Percentiles rank a stretch among this genome's conserved stretches.
These are phyloP conservation scores for Tympanopsis confertula DNA, from an alignment of 2,329 filamentous ascomycete species.

Conservation along the genomic window DNA sequence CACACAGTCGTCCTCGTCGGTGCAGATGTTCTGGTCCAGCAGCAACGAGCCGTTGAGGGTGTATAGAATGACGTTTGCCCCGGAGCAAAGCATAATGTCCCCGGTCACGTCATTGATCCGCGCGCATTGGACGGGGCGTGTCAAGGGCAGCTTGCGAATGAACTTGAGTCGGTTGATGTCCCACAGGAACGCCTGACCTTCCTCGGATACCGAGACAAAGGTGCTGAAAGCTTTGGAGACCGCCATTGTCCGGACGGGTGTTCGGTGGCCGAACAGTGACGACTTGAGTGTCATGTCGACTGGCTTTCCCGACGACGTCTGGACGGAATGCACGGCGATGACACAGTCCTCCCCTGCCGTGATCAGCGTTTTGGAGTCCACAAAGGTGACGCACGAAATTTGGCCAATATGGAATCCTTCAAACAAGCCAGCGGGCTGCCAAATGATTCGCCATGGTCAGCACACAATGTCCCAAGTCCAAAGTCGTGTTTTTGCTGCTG, in stretches of 20 bases:
- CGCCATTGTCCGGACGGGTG: slow-evolving; percentile 69
- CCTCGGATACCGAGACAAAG: slow-evolving; percentile 69
- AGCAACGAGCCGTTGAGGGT: slow-evolving; percentile 79
- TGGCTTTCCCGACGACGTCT: slow-evolving; percentile 47
- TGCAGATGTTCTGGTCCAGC: slow-evolving; percentile 71
- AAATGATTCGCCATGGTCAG: slow-evolving; percentile 2
- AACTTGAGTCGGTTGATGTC: slow-evolving; percentile 85
- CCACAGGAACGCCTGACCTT: slow-evolving; percentile 82
- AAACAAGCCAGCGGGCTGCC: slow-evolving; percentile 65
- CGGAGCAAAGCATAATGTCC: slow-evolving; percentile 75
- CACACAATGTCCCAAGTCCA: background rate
- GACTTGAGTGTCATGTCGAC: slow-evolving; percentile 71
- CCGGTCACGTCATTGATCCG: slow-evolving; percentile 83
- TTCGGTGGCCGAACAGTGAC: slow-evolving; percentile 82
- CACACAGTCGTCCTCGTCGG: slow-evolving; percentile 58
- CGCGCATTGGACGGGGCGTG: slow-evolving; percentile 57
- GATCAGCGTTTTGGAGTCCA: slow-evolving; percentile 80
- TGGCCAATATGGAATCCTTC: slow-evolving; percentile 90
- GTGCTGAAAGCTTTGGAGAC: slow-evolving; percentile 82
- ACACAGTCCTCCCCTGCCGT: slow-evolving; percentile 90
- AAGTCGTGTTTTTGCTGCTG: no score
- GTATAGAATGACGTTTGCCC: slow-evolving; percentile 64
- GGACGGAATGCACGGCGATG: slow-evolving; percentile 70
- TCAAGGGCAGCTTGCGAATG: slow-evolving; percentile 58
- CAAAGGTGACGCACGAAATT: slow-evolving; percentile 71